These are phyloP conservation scores for Buxus sempervirens DNA, from an alignment of 164 flowering plant genomes.

Conservation along the genomic window DNA sequence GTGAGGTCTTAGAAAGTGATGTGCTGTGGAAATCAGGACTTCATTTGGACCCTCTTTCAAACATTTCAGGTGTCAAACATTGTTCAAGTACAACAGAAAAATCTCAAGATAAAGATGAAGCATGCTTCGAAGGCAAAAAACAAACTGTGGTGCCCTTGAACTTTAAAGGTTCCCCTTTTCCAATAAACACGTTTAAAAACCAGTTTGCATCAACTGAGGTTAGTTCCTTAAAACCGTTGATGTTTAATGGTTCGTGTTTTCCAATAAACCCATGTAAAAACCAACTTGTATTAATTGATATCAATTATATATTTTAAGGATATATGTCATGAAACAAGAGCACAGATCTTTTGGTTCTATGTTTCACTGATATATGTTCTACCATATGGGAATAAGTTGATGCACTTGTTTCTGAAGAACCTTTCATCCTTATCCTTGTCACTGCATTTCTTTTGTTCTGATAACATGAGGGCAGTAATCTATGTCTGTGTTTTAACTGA, in stretches of 20 bases:
- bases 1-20: slow-evolving; percentile 12
- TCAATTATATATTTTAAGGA: slow-evolving; percentile 6
- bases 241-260: slow-evolving; percentile 16
- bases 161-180: slow-evolving; percentile 17
- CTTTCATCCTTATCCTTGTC: background rate
- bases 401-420: background rate
- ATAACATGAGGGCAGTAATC: too few relatives aligned
- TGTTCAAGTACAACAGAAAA: slow-evolving; percentile 21
- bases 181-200: slow-evolving; percentile 20
- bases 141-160: slow-evolving; percentile 1
- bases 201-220: slow-evolving; percentile 34
- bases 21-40: slow-evolving; percentile 13
- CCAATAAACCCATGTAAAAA: slow-evolving; percentile 21
- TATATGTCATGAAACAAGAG: too few relatives aligned
- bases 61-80: slow-evolving; percentile 17
- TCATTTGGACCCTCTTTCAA: slow-evolving; percentile 33
- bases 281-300: slow-evolving; percentile 30
- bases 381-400: background rate
- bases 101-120: slow-evolving; percentile 14
- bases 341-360: too few relatives aligned
- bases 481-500: background rate
- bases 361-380: too few relatives aligned
- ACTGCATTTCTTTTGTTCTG: background rate
- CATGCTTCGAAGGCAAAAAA: slow-evolving; percentile 16
- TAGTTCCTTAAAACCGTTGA: slow-evolving; percentile 10